These are phyloP conservation scores for Panaeolus cyanescens DNA, from an alignment of 768 basidiomycete genomes.

Conservation along the genomic window DNA sequence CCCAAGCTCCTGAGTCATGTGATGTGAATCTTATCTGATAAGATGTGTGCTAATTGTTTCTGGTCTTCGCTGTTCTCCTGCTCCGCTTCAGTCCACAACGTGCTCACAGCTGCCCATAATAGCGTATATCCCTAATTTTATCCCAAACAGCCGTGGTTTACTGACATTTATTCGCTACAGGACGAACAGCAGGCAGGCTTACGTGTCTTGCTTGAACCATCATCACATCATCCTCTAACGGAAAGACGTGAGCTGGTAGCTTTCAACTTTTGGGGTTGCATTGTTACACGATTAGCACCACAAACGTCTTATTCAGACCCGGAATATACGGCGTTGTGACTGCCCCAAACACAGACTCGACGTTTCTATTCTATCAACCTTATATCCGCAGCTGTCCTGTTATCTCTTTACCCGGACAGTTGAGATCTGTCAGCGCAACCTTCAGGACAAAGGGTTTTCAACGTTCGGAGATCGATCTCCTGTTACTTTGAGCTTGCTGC, in stretches of 20 bases:
- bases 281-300: background rate
- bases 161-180: background rate
- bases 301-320: background rate
- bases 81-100: background rate
- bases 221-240: background rate
- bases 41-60: background rate
- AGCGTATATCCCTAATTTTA: background rate
- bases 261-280: background rate
- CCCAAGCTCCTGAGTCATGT: background rate
- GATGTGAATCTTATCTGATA: background rate
- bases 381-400: background rate
- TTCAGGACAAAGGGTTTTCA: background rate
- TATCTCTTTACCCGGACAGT: background rate
- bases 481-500: background rate
- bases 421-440: background rate
- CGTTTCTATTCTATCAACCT: background rate
- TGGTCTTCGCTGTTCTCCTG: background rate
- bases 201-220: background rate
- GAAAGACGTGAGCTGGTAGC: slow-evolving; percentile 1
- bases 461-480: background rate
- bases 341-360: background rate
- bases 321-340: background rate
- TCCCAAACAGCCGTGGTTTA: background rate
- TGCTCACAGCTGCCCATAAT: background rate
- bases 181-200: background rate